Evolutionary conservation across 2,329 filamentous ascomycete species (phyloP).

Genomic region (Trichoderma breve): DNA sequence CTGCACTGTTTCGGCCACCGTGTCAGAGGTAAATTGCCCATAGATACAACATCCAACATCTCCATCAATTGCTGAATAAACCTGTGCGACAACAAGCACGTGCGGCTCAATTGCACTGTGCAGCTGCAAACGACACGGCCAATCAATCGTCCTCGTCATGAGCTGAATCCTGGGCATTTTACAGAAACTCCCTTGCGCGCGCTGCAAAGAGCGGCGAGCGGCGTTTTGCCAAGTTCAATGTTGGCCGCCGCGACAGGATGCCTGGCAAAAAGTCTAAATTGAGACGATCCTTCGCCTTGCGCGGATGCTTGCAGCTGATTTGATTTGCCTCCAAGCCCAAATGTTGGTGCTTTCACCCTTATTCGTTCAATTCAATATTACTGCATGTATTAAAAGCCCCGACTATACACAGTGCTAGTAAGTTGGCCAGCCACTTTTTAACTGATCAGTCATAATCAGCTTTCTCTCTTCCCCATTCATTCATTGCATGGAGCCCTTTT

Average conservation of each 20-base stretch:
- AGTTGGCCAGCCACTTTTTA: background rate
- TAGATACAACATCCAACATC: too few species aligned
- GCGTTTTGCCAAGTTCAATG: background rate
- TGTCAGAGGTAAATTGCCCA: background rate
- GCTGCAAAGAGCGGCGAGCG: slow-evolving; percentile 13
- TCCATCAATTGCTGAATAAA: background rate
- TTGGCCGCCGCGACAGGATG: background rate
- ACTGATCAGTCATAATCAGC: background rate
- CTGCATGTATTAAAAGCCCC: too few species aligned
- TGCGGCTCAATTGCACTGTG: background rate
- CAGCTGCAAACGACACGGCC: background rate
- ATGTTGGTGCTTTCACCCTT: background rate
- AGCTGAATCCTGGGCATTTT: background rate
- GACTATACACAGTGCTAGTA: background rate
- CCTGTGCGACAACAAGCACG: background rate
- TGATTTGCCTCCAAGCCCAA: background rate
- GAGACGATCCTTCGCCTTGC: background rate
- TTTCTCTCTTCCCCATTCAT: background rate
- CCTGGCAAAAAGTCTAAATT: background rate
- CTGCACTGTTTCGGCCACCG: background rate
- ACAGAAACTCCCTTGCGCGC: background rate
- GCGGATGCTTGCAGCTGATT: background rate
- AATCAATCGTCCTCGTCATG: background rate
- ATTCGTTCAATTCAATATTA: background rate
- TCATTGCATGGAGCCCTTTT: background rate